Evolutionary conservation across 2,329 filamentous ascomycete genomes (phyloP).

Genomic region (Fusarium siculi): DNA sequence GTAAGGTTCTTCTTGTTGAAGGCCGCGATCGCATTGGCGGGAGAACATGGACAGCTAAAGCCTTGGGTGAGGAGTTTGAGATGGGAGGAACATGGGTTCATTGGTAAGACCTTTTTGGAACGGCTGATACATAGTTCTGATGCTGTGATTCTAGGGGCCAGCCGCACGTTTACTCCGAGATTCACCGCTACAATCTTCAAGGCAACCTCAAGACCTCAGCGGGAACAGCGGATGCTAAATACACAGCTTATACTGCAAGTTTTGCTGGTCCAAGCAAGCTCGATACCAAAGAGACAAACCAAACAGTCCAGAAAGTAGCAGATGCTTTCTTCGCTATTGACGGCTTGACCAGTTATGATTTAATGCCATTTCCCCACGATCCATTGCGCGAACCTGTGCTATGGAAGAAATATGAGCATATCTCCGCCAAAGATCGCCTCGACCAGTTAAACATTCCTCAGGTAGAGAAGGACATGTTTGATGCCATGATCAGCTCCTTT

Average conservation of each 20-base stretch:
- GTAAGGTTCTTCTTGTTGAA: slow-evolving; percentile 48
- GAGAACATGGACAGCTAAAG: slow-evolving; percentile 52
- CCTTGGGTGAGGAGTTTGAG: slow-evolving; percentile 50
- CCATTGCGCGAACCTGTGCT: slow-evolving; percentile 40
- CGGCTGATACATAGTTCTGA: background rate
- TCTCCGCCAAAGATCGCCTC: slow-evolving; percentile 45
- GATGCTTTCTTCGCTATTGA: slow-evolving; percentile 47
- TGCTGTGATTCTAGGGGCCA: slow-evolving; percentile 16
- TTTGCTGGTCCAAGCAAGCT: background rate
- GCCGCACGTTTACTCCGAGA: slow-evolving; percentile 30
- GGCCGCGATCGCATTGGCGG: slow-evolving; percentile 56
- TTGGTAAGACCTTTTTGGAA: background rate
- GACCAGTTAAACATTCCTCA: slow-evolving; percentile 40
- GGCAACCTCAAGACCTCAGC: slow-evolving; percentile 27
- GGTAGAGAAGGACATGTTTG: slow-evolving; percentile 30
- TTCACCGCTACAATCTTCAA: slow-evolving; percentile 32
- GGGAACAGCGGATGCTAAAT: slow-evolving; percentile 11
- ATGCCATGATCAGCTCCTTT: slow-evolving; percentile 26
- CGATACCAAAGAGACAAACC: background rate
- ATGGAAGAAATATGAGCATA: slow-evolving; percentile 42
- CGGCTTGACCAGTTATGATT: slow-evolving; percentile 40
- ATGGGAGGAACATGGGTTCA: slow-evolving; percentile 57
- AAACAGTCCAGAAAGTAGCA: slow-evolving; percentile 26
- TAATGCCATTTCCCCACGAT: slow-evolving; percentile 52
- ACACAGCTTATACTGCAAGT: slow-evolving; percentile 1